A percentile compares a stretch with the other conserved stretches of the same genome.
Conservation (phyloP, 2,329 filamentous ascomycete species). For the Chaetomiaceae sp. region DNA sequence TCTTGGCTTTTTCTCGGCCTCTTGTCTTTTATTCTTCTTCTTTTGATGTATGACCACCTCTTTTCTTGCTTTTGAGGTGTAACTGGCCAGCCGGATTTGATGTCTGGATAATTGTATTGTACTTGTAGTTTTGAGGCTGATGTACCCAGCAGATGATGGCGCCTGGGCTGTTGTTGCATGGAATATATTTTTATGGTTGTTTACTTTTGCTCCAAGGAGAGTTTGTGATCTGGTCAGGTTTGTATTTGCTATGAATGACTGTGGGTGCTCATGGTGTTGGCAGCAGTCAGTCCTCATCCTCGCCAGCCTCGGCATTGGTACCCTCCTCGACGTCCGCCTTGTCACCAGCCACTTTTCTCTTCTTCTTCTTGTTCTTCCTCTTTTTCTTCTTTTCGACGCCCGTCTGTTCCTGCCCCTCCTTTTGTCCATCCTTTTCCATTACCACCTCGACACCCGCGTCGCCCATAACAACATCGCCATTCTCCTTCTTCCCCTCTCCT, state of each 20-base stretch:
- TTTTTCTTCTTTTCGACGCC: conserved; percentile 4
- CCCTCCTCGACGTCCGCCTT: conserved; percentile 11
- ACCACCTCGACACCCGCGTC: background rate
- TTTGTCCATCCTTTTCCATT: background rate
- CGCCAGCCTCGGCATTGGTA: background rate
- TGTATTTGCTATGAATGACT: too few species aligned
- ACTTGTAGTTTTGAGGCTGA: background rate
- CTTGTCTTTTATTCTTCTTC: too few species aligned
- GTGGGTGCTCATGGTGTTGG: too few species aligned
- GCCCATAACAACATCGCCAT: conserved; percentile 3
- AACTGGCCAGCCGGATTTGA: background rate
- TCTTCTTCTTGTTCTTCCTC: conserved; percentile 19
- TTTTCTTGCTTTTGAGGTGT: too few species aligned
- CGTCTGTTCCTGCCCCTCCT: background rate
- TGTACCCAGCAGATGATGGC: background rate
- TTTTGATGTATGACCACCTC: too few species aligned
- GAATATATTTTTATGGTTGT: too few species aligned
- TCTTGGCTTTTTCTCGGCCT: background rate
- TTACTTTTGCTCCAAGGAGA: too few species aligned
- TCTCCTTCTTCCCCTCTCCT: background rate
- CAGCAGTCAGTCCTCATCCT: background rate
- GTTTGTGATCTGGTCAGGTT: too few species aligned
- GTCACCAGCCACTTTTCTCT: conserved; percentile 6
- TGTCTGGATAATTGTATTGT: conserved; percentile 7
- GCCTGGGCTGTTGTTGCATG: background rate